Evolutionary conservation across 768 basidiomycete species (phyloP).

Genomic region (Tricholoma hemisulphureum): DNA sequence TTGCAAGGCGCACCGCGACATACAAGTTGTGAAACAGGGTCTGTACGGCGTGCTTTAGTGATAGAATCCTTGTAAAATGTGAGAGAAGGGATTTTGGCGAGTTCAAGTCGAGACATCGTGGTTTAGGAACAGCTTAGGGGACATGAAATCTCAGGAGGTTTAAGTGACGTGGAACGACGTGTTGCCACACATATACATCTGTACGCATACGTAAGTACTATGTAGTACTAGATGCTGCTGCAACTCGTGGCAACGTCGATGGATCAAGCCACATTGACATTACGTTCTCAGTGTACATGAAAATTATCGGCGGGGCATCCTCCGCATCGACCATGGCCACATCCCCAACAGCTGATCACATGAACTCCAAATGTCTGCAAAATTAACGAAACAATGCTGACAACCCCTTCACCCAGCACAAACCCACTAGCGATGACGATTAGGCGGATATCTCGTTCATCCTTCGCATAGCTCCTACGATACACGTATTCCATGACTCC

Average conservation of each 20-base stretch:
- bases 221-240: neutral
- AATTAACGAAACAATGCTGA: slow-evolving; percentile 76
- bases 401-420: slow-evolving; percentile 91
- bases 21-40: slow-evolving; percentile 72
- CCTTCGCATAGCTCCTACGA: slow-evolving; percentile 49
- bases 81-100: slow-evolving; percentile 70
- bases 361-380: slow-evolving; percentile 75
- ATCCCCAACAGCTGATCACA: slow-evolving; percentile 84
- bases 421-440: slow-evolving; percentile 94
- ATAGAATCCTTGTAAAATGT: slow-evolving; percentile 71
- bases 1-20: slow-evolving; percentile 81
- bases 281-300: slow-evolving; percentile 8
- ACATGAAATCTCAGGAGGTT: neutral
- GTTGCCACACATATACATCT: too few relatives aligned
- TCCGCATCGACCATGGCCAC: slow-evolving; percentile 69
- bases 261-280: slow-evolving; percentile 6
- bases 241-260: neutral
- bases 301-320: slow-evolving; percentile 48
- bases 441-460: slow-evolving; percentile 63
- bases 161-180: slow-evolving; percentile 37
- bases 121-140: slow-evolving; percentile 1
- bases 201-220: neutral
- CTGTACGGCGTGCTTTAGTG: slow-evolving; percentile 66
- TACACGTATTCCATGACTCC: slow-evolving; percentile 79
- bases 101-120: slow-evolving; percentile 66